Base-by-base conservation (phyloP, 176 grass and related monocot species). In the Areca catechu region DNA sequence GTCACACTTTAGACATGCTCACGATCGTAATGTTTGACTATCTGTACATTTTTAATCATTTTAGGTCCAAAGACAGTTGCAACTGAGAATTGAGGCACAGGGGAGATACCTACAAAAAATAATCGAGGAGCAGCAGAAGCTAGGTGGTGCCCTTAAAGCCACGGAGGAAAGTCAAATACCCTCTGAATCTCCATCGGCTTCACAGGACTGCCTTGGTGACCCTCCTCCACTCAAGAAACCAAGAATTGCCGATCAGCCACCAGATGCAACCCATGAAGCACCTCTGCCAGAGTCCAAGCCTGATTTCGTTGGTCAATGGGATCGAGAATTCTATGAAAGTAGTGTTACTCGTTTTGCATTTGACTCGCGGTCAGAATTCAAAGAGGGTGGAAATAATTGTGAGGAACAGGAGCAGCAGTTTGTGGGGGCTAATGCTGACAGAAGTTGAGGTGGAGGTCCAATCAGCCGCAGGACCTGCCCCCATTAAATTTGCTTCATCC, bases 41-140 rank as follows among this genome's bases (percentile, higher is more conserved):
- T 43, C 10, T 43, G 9, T 14, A 43, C 34, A 43, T 43, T 43
- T 43, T 43, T 10, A 12, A 43, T 43, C 20, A 48, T 82, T 70
- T 63, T 63, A 97, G 92, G 92, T 97, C 61, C 92, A 97, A 79
- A 97, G 74, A 57, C 92, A 97, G 30, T 66, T 97, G 61, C 92
- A 97, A 58, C 77, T 97, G 61, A 77, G 92, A 91, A 91, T 97
- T 56, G 86, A 97, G 79, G 92, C 92, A 48, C 92, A 97, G 57
- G 86, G 86, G 14, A 79, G 65, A 71, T 97, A 97, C 29, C 71
- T 97, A 71, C 83, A 97, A 68, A 97, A 90, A 86, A 97, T 97
- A 54, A 91, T 91, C 29, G 83, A 97, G 76, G 92, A 97, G 67
- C 92, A 97, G 66, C 77, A 88, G 56, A 97, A 76, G 72, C 75